Evolutionary conservation across 768 basidiomycete species (phyloP).

Genomic region (Amyloporia xantha): DNA sequence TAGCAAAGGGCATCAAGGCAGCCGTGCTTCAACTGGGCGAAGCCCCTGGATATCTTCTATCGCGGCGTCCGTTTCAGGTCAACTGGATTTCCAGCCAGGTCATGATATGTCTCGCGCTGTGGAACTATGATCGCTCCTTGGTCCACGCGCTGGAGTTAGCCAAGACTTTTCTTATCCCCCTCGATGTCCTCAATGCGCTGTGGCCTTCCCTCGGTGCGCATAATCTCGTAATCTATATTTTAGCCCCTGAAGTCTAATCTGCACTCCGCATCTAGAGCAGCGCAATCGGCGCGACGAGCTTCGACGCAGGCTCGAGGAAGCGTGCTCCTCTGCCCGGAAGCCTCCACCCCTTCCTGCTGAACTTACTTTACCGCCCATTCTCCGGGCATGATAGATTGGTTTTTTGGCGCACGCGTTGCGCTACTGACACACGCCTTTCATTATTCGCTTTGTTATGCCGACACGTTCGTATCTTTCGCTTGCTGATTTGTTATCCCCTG

Average conservation of each 20-base stretch:
- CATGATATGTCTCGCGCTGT: conserved; percentile 48
- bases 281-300: conserved; percentile 17
- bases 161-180: conserved; percentile 52
- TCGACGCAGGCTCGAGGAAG: conserved; percentile 19
- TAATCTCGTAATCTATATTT: neutral
- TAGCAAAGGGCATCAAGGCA: conserved; percentile 53
- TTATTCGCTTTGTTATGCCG: too few relatives aligned
- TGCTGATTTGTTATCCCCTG: too few relatives aligned
- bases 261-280: conserved; percentile 14
- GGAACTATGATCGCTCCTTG: conserved; percentile 55
- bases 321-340: conserved; percentile 18
- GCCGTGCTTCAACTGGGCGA: conserved; percentile 48
- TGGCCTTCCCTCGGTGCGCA: conserved; percentile 55
- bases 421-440: too few relatives aligned
- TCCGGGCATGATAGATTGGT: conserved; percentile 3
- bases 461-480: neutral
- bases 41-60: conserved; percentile 47
- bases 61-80: conserved; percentile 63
- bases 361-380: conserved; percentile 13
- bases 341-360: conserved; percentile 17
- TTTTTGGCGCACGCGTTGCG: too few relatives aligned
- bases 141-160: conserved; percentile 57
- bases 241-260: conserved; percentile 1
- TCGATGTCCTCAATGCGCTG: conserved; percentile 61
- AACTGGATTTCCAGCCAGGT: conserved; percentile 40